Conservation (phyloP, 2,329 filamentous ascomycete genomes). For the Chaetomiaceae sp. region DNA sequence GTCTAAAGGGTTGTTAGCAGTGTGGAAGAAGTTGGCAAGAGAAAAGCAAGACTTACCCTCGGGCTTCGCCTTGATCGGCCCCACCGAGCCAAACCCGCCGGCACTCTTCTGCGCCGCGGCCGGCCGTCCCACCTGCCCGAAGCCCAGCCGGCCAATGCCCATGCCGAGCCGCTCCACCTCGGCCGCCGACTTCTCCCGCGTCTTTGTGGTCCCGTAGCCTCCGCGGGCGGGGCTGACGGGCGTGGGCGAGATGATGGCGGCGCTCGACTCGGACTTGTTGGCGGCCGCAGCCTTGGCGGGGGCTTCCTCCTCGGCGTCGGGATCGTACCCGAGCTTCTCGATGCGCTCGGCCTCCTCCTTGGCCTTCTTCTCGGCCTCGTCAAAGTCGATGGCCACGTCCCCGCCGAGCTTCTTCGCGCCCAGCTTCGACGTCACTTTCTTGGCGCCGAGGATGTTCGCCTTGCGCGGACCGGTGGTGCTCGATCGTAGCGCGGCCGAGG, state of each 20-base stretch:
- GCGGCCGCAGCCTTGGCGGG: conserved; percentile 34
- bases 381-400: conserved; percentile 79
- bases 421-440: conserved; percentile 74
- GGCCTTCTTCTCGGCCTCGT: conserved; percentile 93
- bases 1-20: conserved; percentile 39
- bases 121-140: conserved; percentile 68
- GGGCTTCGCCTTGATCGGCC: conserved; percentile 63
- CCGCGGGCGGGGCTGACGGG: conserved; percentile 62
- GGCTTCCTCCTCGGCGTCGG: conserved; percentile 69
- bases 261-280: conserved; percentile 48
- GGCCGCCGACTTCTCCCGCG: conserved; percentile 60
- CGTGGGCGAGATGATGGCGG: conserved; percentile 66
- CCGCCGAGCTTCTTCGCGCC: conserved; percentile 86
- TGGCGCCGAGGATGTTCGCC: conserved; percentile 77
- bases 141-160: conserved; percentile 79
- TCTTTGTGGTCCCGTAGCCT: conserved; percentile 56
- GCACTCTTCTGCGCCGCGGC: conserved; percentile 59
- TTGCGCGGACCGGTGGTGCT: conserved; percentile 68
- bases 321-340: conserved; percentile 91
- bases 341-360: conserved; percentile 97
- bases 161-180: conserved; percentile 89
- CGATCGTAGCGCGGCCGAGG: conserved; percentile 80
- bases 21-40: not conserved
- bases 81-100: conserved; percentile 82
- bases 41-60: conserved; percentile 52